Conservation (phyloP, 495 filamentous ascomycete genomes). For the Penicillium steckii region DNA sequence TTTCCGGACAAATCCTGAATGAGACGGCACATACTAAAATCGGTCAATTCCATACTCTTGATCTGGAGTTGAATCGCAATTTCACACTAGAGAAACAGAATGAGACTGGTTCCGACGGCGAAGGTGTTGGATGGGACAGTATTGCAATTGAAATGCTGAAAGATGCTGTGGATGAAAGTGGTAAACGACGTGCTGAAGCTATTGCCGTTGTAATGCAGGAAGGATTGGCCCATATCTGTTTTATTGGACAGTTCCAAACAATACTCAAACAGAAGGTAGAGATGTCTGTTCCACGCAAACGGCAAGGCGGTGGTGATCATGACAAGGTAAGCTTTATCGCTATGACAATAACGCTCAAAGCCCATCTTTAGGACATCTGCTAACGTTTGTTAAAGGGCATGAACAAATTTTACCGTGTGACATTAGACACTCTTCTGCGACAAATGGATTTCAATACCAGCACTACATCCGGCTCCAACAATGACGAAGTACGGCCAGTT, state of each 20-base stretch:
- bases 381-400: conserved; percentile 52
- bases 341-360: background rate
- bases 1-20: conserved; percentile 74
- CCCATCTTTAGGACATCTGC: conserved; percentile 5
- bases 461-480: conserved; percentile 35
- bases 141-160: conserved; percentile 75
- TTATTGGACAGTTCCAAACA: conserved; percentile 89
- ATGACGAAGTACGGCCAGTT: conserved; percentile 58
- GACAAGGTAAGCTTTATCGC: conserved; percentile 50
- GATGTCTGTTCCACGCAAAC: conserved; percentile 77
- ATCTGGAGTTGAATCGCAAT: conserved; percentile 82
- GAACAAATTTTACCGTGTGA: conserved; percentile 76
- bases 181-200: conserved; percentile 67
- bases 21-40: conserved; percentile 84
- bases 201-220: conserved; percentile 94
- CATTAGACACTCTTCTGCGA: conserved; percentile 70
- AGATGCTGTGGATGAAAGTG: conserved; percentile 74
- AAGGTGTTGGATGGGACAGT: conserved; percentile 81
- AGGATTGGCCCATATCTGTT: conserved; percentile 86
- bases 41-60: conserved; percentile 86
- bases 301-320: conserved; percentile 59
- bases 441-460: conserved; percentile 70
- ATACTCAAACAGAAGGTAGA: conserved; percentile 87
- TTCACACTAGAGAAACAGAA: conserved; percentile 85
- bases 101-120: conserved; percentile 38